Conservation (phyloP, 2,329 filamentous ascomycete species). For the Ophiocordyceps australis region DNA sequence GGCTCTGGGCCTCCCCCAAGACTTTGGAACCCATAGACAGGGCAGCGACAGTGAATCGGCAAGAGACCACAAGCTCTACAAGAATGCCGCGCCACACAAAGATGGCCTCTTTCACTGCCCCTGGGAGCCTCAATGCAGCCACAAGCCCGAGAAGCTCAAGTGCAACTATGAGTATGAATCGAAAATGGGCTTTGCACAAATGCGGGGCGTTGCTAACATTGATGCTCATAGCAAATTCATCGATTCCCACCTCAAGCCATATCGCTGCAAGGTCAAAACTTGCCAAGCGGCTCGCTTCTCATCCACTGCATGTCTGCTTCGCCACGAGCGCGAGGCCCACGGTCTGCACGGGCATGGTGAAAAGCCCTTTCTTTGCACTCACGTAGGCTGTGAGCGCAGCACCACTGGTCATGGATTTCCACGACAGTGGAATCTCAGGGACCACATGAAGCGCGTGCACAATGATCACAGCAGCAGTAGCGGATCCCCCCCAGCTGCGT, state of each 20-base stretch:
- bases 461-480: slow-evolving; percentile 32
- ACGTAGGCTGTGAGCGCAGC: slow-evolving; percentile 73
- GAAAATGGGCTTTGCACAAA: slow-evolving; percentile 4
- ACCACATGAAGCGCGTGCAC: slow-evolving; percentile 96
- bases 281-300: slow-evolving; percentile 85
- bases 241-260: slow-evolving; percentile 91
- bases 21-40: slow-evolving; percentile 26
- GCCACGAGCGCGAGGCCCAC: slow-evolving; percentile 90
- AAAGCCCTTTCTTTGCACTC: slow-evolving; percentile 79
- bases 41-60: slow-evolving; percentile 37
- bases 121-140: slow-evolving; percentile 67
- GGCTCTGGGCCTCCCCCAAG: slow-evolving; percentile 10
- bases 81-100: slow-evolving; percentile 38
- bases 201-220: slow-evolving; percentile 5
- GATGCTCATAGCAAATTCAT: slow-evolving; percentile 63
- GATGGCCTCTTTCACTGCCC: slow-evolving; percentile 92
- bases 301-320: slow-evolving; percentile 83
- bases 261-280: slow-evolving; percentile 72
- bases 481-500: slow-evolving; percentile 20
- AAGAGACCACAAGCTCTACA: slow-evolving; percentile 53
- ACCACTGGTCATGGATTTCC: slow-evolving; percentile 76
- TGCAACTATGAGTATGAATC: slow-evolving; percentile 92
- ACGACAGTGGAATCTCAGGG: slow-evolving; percentile 84
- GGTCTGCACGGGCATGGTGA: slow-evolving; percentile 90
- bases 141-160: slow-evolving; percentile 91